Base-by-base conservation (phyloP, 192 early-diverging fungal species). In the Coemansia sp. region DNA sequence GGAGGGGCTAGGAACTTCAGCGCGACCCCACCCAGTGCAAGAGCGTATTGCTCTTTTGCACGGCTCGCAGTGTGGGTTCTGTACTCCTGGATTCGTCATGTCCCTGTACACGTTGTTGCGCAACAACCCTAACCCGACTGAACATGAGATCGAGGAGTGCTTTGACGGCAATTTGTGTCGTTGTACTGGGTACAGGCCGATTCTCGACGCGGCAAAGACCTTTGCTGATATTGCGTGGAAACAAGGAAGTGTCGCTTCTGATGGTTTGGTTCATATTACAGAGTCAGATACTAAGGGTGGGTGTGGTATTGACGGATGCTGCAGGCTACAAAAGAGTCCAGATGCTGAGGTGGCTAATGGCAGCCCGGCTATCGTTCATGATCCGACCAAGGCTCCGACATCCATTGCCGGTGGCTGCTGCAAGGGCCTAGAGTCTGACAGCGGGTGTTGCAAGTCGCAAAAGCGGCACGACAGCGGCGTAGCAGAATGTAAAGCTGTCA, bases 71-170 rank as follows among this genome's bases (percentile, higher is more conserved):
- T 96, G 94, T 76, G 94, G 94, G 43, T 95, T 95, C 86, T 96
- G 94, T 67, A 96, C 94, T 3, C 93, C 94, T 3, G 94, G 94
- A 22, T 94, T 96, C 42, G 93, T 90, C 71, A 95, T 95, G 93
- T 93, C 91, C 20, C 86, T 95, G 42, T 96, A 94, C 78, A 86
- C 90, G n/a, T 77, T 93, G 46, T 80, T 94, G 62, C 84, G 89
- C 63, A 93, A 92, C 73, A 93, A 94, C 70, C 78, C 87, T 8
- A 76, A 70, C 6, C 90, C 91, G 20, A 87, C 83, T 2, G 87
- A 90, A 68, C 79, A 88, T 49, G 93, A 93, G 44, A 89, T 96
- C 40, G 93, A 96, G 69, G 91, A 91, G 62, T 88, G 90, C 42
- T 94, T 95, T 72, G 94, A 96, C 70, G 94, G 90, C 52, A 96